These are phyloP conservation scores for Cladosporium sp. DNA, from an alignment of 2,329 filamentous ascomycete species.

Conservation along the genomic window DNA sequence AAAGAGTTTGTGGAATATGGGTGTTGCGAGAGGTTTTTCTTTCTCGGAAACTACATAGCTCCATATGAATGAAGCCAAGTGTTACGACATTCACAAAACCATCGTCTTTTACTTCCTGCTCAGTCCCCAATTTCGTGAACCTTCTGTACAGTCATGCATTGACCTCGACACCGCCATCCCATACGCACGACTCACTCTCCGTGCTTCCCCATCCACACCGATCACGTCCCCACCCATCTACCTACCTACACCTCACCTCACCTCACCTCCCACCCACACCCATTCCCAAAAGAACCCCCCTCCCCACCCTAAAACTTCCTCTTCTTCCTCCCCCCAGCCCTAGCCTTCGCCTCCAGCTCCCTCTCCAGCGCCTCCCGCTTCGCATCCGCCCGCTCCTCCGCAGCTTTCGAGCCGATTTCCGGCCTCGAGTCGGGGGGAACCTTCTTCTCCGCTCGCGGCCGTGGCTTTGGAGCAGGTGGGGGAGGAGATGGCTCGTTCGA, in stretches of 20 bases:
- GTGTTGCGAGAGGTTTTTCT: background rate
- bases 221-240: too few relatives aligned
- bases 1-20: constrained; percentile 1
- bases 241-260: too few relatives aligned
- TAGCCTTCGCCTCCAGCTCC: constrained; percentile 45
- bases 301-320: constrained; percentile 42
- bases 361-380: constrained; percentile 53
- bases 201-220: too few relatives aligned
- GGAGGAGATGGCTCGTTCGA: too few relatives aligned
- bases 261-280: too few relatives aligned
- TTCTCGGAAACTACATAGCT: constrained; percentile 4
- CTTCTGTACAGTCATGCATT: too few relatives aligned
- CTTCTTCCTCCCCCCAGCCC: constrained; percentile 51
- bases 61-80: constrained; percentile 8
- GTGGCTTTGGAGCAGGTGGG: too few relatives aligned
- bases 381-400: constrained; percentile 48
- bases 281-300: background rate
- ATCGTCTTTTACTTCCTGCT: too few relatives aligned
- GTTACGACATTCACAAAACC: constrained; percentile 3
- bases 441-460: constrained; percentile 12
- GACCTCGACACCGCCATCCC: too few relatives aligned
- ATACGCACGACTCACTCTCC: too few relatives aligned
- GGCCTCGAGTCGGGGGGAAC: background rate
- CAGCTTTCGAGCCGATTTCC: constrained; percentile 31
- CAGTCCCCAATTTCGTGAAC: too few relatives aligned